A percentile compares a stretch with the other conserved stretches of the same genome.
These are phyloP conservation scores for Fraxinus baroniana DNA, from an alignment of 305 asterid genomes.

Conservation along the genomic window DNA sequence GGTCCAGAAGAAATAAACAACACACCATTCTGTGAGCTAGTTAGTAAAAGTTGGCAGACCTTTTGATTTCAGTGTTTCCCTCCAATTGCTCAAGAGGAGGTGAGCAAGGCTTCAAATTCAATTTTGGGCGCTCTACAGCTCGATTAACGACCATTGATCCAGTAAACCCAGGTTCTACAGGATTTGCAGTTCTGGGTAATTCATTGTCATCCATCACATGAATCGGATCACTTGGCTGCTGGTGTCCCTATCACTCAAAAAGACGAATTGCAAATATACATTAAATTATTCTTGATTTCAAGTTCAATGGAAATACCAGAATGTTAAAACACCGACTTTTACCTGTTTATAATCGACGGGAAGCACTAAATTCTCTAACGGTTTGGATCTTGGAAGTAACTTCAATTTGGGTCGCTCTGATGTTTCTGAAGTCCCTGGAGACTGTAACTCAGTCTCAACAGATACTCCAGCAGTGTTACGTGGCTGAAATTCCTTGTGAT, in stretches of 20 bases:
- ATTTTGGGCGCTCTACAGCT: slow-evolving; percentile 60
- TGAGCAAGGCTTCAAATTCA: slow-evolving; percentile 75
- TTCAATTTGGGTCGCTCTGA: slow-evolving; percentile 78
- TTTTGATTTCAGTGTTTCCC: slow-evolving; percentile 49
- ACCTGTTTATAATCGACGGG: slow-evolving; percentile 57
- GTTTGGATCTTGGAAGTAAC: slow-evolving; percentile 91
- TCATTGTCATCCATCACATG: slow-evolving; percentile 35
- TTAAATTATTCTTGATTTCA: slow-evolving; percentile 6
- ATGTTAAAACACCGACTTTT: slow-evolving; percentile 2
- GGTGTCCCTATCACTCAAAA: slow-evolving; percentile 36
- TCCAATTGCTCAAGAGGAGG: slow-evolving; percentile 53
- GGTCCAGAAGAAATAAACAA: neutral
- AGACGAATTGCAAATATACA: slow-evolving; percentile 10
- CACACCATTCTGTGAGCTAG: neutral
- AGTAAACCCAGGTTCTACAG: slow-evolving; percentile 34
- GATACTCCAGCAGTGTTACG: slow-evolving; percentile 32
- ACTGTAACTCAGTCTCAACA: slow-evolving; percentile 44
- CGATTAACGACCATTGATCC: slow-evolving; percentile 32
- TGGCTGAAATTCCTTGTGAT: slow-evolving; percentile 36
- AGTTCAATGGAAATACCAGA: slow-evolving; percentile 4
- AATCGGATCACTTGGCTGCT: slow-evolving; percentile 44
- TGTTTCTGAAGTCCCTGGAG: slow-evolving; percentile 48
- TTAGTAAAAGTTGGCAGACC: slow-evolving; percentile 36
- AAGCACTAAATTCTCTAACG: slow-evolving; percentile 53
- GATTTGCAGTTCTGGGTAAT: slow-evolving; percentile 37